Conservation (phyloP, 805 yeast species). For the Saturnispora dispora region DNA sequence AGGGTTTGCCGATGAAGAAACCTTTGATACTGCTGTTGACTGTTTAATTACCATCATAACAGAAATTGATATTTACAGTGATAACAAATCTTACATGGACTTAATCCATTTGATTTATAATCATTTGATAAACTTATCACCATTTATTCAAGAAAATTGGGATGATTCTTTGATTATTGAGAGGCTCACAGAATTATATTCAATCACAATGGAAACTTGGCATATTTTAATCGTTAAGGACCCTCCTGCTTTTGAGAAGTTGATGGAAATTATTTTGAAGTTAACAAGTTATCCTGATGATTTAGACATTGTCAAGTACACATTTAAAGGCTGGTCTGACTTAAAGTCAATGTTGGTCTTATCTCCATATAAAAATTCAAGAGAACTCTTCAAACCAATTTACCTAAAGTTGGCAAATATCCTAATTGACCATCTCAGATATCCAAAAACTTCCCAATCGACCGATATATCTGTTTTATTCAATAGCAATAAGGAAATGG, state of each 20-base stretch:
- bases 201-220: slow-evolving; percentile 96
- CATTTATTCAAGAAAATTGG: slow-evolving; percentile 36
- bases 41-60: slow-evolving; percentile 72
- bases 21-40: slow-evolving; percentile 80
- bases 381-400: slow-evolving; percentile 40
- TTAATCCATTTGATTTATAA: slow-evolving; percentile 31
- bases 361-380: slow-evolving; percentile 47
- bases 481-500: slow-evolving; percentile 63
- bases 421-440: slow-evolving; percentile 61
- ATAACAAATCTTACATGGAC: slow-evolving; percentile 43
- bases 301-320: slow-evolving; percentile 79
- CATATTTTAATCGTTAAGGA: slow-evolving; percentile 70
- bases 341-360: slow-evolving; percentile 63
- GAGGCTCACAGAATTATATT: slow-evolving; percentile 65
- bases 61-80: slow-evolving; percentile 74
- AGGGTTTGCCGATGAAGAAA: slow-evolving; percentile 46
- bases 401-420: slow-evolving; percentile 51
- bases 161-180: slow-evolving; percentile 62
- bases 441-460: slow-evolving; percentile 43
- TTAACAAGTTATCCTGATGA: slow-evolving; percentile 71
- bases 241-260: slow-evolving; percentile 59
- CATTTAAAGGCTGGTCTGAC: slow-evolving; percentile 87
- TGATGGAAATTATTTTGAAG: slow-evolving; percentile 64
- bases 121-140: slow-evolving; percentile 55
- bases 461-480: slow-evolving; percentile 41